Evolutionary conservation across 2,329 filamentous ascomycete species (phyloP).

Genomic region (Nothopassalora personata): DNA sequence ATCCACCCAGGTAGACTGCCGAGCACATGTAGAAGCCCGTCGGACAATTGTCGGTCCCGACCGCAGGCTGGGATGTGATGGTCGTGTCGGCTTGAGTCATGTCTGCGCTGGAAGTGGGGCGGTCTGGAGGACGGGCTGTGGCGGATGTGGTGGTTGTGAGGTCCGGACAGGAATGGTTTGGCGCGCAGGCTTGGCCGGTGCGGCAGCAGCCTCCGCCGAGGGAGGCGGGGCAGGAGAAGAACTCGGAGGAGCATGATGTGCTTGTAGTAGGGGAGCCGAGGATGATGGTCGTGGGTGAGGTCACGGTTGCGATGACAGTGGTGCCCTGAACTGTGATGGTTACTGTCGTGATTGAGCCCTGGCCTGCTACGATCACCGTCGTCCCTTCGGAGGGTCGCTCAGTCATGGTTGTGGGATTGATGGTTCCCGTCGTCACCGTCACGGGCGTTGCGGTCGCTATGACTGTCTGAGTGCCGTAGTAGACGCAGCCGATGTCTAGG

Average conservation of each 20-base stretch:
- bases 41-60: slow-evolving; percentile 56
- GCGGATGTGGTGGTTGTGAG: slow-evolving; percentile 30
- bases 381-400: background rate
- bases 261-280: slow-evolving; percentile 18
- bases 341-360: slow-evolving; percentile 25
- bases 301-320: slow-evolving; percentile 27
- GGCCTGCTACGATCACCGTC: slow-evolving; percentile 15
- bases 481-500: slow-evolving; percentile 64
- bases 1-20: slow-evolving; percentile 74
- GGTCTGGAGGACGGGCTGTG: slow-evolving; percentile 38
- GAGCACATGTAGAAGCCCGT: slow-evolving; percentile 89
- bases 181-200: slow-evolving; percentile 41
- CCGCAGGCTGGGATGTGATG: slow-evolving; percentile 27
- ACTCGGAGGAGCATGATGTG: slow-evolving; percentile 40
- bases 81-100: slow-evolving; percentile 14
- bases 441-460: slow-evolving; percentile 22
- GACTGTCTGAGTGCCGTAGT: slow-evolving; percentile 26
- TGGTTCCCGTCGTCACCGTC: slow-evolving; percentile 23
- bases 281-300: slow-evolving; percentile 28
- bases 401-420: slow-evolving; percentile 5
- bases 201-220: slow-evolving; percentile 48
- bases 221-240: slow-evolving; percentile 41
- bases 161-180: slow-evolving; percentile 34
- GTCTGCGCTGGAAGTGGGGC: slow-evolving; percentile 35
- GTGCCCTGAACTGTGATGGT: slow-evolving; percentile 26